Evolutionary conservation across 2,329 filamentous ascomycete species (phyloP).

Genomic region (Alternaria conjuncta): DNA sequence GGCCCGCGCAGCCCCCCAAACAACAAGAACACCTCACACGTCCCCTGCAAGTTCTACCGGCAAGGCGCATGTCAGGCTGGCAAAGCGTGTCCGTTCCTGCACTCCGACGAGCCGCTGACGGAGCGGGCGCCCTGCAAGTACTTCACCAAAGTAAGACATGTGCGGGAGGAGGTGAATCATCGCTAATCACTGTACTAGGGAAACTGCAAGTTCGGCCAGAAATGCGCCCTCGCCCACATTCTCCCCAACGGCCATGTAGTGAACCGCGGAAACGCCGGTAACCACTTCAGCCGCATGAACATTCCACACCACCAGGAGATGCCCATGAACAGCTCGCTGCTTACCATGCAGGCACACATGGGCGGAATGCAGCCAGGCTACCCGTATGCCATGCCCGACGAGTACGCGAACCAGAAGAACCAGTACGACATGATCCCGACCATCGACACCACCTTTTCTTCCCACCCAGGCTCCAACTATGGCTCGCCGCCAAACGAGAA

Average conservation of each 20-base stretch:
- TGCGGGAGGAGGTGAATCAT: not conserved
- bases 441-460: slow-evolving; percentile 65
- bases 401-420: slow-evolving; percentile 41
- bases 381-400: slow-evolving; percentile 51
- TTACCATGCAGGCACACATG: slow-evolving; percentile 62
- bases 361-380: slow-evolving; percentile 50
- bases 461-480: slow-evolving; percentile 69
- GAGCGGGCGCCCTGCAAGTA: slow-evolving; percentile 96
- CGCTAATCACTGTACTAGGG: slow-evolving; percentile 63
- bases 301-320: slow-evolving; percentile 70
- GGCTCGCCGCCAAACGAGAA: slow-evolving; percentile 80
- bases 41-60: slow-evolving; percentile 99
- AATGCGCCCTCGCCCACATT: slow-evolving; percentile 96
- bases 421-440: slow-evolving; percentile 60
- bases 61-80: slow-evolving; percentile 96
- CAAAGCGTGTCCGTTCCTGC: slow-evolving; percentile 93
- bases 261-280: slow-evolving; percentile 66
- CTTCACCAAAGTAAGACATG: slow-evolving; percentile 83
- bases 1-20: slow-evolving; percentile 56
- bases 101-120: slow-evolving; percentile 82
- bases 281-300: slow-evolving; percentile 72
- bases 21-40: slow-evolving; percentile 81
- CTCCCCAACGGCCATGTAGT: slow-evolving; percentile 91
- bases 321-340: slow-evolving; percentile 75
- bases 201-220: slow-evolving; percentile 98